Evolutionary conservation across 306 rosid species (phyloP).

Genomic region (Sechiopsis laciniata): DNA sequence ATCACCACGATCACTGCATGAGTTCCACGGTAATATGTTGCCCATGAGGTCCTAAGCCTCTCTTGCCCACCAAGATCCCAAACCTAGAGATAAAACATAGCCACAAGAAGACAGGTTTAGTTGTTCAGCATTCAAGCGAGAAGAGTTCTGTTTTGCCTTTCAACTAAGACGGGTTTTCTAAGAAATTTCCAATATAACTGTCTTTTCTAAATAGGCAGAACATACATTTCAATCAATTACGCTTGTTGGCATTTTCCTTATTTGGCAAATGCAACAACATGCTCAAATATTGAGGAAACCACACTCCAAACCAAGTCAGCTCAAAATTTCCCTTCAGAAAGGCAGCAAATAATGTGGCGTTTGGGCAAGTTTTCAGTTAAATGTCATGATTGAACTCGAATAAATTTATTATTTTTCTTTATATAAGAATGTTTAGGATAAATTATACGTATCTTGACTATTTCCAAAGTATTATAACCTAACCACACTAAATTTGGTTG

Average conservation of each 20-base stretch:
- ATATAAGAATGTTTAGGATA: too few species aligned
- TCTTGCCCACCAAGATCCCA: conserved; percentile 99
- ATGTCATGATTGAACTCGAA: background rate
- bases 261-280: background rate
- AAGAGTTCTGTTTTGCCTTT: background rate
- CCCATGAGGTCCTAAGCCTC: conserved; percentile 94
- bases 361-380: background rate
- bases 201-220: background rate
- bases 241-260: background rate
- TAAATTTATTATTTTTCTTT: too few species aligned
- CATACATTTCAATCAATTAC: background rate
- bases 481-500: too few species aligned
- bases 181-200: background rate
- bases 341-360: background rate
- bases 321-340: background rate
- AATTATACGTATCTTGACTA: too few species aligned
- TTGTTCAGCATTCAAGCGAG: background rate
- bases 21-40: conserved; percentile 93
- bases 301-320: background rate
- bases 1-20: conserved; percentile 83
- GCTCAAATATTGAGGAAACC: background rate
- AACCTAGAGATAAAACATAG: conserved; percentile 45
- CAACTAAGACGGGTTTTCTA: background rate
- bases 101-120: conserved; percentile 9
- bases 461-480: too few species aligned